Evolutionary conservation across 2,329 filamentous ascomycete species (phyloP), one percentile per base, ranked within the genome.

Genomic region (Aschersonia sp.): DNA sequence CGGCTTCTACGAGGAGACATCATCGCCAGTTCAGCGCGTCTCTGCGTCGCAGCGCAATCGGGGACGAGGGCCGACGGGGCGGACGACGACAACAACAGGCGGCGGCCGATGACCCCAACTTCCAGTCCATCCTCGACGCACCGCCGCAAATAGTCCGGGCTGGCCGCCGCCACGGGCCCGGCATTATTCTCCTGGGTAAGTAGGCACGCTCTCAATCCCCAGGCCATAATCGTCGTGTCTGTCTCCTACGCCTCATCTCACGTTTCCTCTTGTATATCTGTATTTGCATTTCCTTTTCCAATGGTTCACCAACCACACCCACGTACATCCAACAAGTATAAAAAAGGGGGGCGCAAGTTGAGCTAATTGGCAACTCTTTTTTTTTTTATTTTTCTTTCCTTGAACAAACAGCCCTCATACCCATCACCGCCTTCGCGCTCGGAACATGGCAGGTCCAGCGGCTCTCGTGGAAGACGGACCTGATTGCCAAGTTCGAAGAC

Each of bases 391-490:
- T 14, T 5, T 7, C 7, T 8, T 14, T 8, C 10, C 40, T 14
- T 2, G 11, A 14, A 29, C 7, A 22, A 10, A 12, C 56, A 72
- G 86, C 87, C 41, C 67, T 94, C 46, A 97, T 98, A 58, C 92
- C 92, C 45, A 66, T 95, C 50, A 95, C 89, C 1, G 87, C 92
- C 9, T 95, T 98, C 64, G 71, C 73, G 47, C 80, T 98, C 12
- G 92, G 92, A 32, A 87, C 87, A 53, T 98, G 92, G 92, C 92
- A 98, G 63, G 85, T 98, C 47, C 80, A 94, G 63, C 84, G 92
- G 9, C 77, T 98, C 1, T 79, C 82, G 49, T 95, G 90, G 89
- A 98, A 98, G 64, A 88, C 87, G 4, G 84, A 94, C 43, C 73
- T 98, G 10, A 81, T 98, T 51, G 87, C 90, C 50, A 87, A 83